Evolutionary conservation across 2,329 filamentous ascomycete species (phyloP).

Genomic region (Pleurostoma richardsiae): DNA sequence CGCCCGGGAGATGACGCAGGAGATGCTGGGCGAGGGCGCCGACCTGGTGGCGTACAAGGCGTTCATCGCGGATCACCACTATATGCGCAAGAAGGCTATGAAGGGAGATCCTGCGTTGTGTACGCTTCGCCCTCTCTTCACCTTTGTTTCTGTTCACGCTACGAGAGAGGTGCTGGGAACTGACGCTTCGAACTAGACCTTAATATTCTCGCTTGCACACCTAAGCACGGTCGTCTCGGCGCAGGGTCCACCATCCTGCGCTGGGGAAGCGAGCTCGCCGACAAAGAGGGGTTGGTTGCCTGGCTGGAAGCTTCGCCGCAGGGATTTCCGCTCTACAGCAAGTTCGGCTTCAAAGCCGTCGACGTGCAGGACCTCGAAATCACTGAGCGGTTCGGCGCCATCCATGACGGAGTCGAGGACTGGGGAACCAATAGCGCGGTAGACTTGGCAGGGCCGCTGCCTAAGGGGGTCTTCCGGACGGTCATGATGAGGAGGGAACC

Average conservation of each 20-base stretch:
- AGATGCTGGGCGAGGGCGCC: conserved; percentile 15
- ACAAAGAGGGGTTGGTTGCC: conserved; percentile 14
- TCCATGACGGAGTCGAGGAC: conserved; percentile 5
- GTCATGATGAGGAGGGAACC: conserved; percentile 18
- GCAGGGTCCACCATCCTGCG: conserved; percentile 19
- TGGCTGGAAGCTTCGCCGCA: conserved; percentile 20
- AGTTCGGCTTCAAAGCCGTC: conserved; percentile 18
- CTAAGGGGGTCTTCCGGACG: conserved; percentile 13
- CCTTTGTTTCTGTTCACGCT: neutral
- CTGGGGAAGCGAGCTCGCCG: conserved; percentile 18
- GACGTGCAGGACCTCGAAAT: conserved; percentile 17
- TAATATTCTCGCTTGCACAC: conserved; percentile 14
- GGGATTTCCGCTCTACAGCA: conserved; percentile 20
- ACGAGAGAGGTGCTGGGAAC: neutral
- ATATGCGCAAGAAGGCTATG: conserved; percentile 8
- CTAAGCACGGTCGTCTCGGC: conserved; percentile 15
- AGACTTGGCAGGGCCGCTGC: conserved; percentile 10
- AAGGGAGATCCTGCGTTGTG: conserved; percentile 17
- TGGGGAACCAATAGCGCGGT: conserved; percentile 18
- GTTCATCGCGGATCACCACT: conserved; percentile 18
- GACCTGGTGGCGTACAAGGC: conserved; percentile 12
- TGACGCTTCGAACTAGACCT: conserved; percentile 11
- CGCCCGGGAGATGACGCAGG: conserved; percentile 5
- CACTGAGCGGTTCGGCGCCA: conserved; percentile 10
- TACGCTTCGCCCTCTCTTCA: conserved; percentile 11